Evolutionary conservation across 2,329 filamentous ascomycete species (phyloP), one percentile per base, ranked within the genome.

Genomic region (Monosporascus sp.): DNA sequence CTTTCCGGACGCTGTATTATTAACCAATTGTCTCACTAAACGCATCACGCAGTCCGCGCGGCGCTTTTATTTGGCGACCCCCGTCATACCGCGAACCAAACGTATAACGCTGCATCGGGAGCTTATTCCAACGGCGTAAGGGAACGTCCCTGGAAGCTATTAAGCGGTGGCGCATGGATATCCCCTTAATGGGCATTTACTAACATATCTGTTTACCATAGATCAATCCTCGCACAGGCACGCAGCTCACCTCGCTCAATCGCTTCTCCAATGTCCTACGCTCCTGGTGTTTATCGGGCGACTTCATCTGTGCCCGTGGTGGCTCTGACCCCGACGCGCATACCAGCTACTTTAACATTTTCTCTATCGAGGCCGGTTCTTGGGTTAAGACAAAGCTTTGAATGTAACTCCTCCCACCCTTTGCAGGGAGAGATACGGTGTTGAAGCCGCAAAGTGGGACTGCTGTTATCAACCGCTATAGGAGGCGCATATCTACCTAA

Each of bases 1-100:
- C 64, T 35, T 15, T 15, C 46, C 25, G 25, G 25, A 27, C 25
- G 7, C 25, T 27, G 25, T 27, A 27, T 27, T 27, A 9, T 27
- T 27, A 43, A 47, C 49, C 45, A 49, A 49, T 17, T 6, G 5
- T 7, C 14, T 50, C 31, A 43, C 46, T 18, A 22, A 9, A 20
- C 20, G 17, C 31, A 37, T 44, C 9, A 9, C 25, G 7, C 8
- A 69, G 68, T 72, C 52, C 61, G 58, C 36, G 70, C 68, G 3
- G 69, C 62, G n/a, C 57, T 69, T 41, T 55, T 67, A 36, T 71
- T 70, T 45, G 70, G 70, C 31, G 65, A 71, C 43, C 58, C 62
- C 0, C 67, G 68, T 2, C 70, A 72, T 50, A 70, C 68, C 0
- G 66, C 66, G 6, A 59, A 55, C 53, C 67, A 72, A 55, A 52